Evolutionary conservation across 2,329 filamentous ascomycete genomes (phyloP).

Genomic region (Thielaviopsis punctulata): DNA sequence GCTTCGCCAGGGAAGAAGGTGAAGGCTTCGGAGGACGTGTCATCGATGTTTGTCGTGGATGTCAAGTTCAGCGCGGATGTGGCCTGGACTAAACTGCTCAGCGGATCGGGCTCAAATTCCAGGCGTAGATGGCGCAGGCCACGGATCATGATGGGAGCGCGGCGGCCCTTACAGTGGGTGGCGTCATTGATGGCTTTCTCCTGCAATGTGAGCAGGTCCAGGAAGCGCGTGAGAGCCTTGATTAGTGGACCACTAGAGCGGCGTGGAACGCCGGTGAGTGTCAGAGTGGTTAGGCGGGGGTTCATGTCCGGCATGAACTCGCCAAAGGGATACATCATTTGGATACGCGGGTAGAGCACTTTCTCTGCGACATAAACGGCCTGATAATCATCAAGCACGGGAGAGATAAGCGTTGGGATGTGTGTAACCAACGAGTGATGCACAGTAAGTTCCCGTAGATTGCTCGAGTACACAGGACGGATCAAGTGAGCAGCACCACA

Average conservation of each 20-base stretch:
- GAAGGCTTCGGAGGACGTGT: constrained; percentile 24
- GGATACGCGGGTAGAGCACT: constrained; percentile 24
- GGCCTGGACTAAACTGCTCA: constrained; percentile 15
- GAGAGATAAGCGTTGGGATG: constrained; percentile 27
- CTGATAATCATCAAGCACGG: constrained; percentile 21
- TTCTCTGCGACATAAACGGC: constrained; percentile 29
- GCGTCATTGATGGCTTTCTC: constrained; percentile 27
- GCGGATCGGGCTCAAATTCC: constrained; percentile 33
- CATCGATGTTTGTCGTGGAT: constrained; percentile 25
- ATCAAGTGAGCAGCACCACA: constrained; percentile 30
- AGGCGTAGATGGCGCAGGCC: constrained; percentile 37
- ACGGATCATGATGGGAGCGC: constrained; percentile 26
- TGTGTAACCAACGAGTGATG: constrained; percentile 45
- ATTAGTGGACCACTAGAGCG: constrained; percentile 34
- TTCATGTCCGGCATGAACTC: constrained; percentile 38
- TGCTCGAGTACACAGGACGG: constrained; percentile 34
- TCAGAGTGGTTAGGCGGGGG: constrained; percentile 33
- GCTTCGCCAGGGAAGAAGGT: constrained; percentile 27
- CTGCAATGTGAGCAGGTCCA: constrained; percentile 30
- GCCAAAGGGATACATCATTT: constrained; percentile 28
- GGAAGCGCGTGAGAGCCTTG: constrained; percentile 28
- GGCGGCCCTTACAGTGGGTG: constrained; percentile 15
- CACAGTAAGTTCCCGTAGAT: constrained; percentile 33
- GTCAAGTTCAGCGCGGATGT: constrained; percentile 21
- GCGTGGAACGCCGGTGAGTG: constrained; percentile 36